phyloP scores from a whole-genome alignment of 139 green algal species.

The Micractinium conductrix region DNA sequence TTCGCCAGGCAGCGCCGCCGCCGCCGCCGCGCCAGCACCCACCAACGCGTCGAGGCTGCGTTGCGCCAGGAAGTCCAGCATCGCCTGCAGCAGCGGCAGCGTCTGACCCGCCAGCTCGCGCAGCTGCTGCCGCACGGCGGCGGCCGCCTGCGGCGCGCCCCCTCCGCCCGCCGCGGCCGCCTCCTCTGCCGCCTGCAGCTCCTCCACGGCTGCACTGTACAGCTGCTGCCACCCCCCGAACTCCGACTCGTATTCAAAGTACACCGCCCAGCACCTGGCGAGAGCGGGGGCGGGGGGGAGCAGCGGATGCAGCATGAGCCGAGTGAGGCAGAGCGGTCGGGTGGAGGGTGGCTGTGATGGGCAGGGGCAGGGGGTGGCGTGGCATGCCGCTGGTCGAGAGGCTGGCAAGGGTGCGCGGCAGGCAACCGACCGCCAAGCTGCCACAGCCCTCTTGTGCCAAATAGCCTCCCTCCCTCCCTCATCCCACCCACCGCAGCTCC shows the following conservation, averaged over 20 bases:
- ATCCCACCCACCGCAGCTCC: neutral
- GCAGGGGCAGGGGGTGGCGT: neutral
- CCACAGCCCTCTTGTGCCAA: no score
- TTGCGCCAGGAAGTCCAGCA: constrained; percentile 10
- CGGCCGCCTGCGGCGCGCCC: neutral
- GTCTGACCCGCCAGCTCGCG: constrained; percentile 28
- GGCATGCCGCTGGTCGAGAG: neutral
- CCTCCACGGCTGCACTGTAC: constrained; percentile 14
- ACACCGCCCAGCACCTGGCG: constrained; percentile 36
- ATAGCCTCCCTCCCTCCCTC: neutral
- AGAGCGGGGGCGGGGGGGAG: no score
- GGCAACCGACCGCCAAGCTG: no score
- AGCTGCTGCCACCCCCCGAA: constrained; percentile 42
- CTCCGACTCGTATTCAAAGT: constrained; percentile 37
- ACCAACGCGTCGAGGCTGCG: constrained; percentile 20
- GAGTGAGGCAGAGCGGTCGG: no score
- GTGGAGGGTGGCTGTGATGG: no score
- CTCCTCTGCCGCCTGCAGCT: constrained; percentile 6
- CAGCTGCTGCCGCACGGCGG: neutral
- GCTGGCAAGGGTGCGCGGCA: neutral
- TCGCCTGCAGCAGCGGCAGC: constrained; percentile 31
- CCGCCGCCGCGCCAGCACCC: neutral
- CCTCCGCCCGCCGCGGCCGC: neutral
- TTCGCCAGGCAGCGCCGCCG: neutral
- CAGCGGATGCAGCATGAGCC: no score